phyloP scores from a whole-genome alignment of 2,329 filamentous ascomycete species.

The Colletotrichum sp. region DNA sequence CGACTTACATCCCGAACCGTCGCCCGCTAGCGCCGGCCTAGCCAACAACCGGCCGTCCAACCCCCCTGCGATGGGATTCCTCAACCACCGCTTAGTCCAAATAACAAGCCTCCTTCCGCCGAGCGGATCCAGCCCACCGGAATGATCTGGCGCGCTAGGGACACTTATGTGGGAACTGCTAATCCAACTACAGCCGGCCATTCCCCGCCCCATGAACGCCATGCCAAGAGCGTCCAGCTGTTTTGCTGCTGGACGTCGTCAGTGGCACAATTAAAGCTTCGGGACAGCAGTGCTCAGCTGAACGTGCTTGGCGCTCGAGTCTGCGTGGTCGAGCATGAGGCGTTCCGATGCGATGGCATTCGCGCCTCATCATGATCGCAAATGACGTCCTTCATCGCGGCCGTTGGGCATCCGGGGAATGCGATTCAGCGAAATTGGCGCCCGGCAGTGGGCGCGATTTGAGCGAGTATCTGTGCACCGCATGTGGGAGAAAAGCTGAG shows the following conservation, averaged over 20 bases:
- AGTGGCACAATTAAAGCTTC: conserved; percentile 3
- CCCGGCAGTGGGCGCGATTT: background rate
- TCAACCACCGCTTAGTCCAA: background rate
- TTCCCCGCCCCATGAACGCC: background rate
- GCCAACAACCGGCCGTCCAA: background rate
- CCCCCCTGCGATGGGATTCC: background rate
- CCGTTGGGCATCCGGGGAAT: background rate
- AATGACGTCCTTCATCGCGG: conserved; percentile 9
- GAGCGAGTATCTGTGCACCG: background rate
- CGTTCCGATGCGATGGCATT: background rate
- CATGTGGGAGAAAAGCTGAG: background rate
- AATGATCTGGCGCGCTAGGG: background rate
- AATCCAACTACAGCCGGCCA: background rate
- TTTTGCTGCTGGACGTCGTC: background rate
- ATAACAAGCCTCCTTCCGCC: background rate
- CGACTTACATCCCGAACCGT: background rate
- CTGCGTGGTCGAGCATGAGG: background rate
- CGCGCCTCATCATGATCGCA: background rate
- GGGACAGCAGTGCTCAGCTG: background rate
- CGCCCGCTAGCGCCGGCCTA: background rate
- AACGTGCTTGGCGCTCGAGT: background rate
- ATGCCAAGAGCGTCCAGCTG: conserved; percentile 2
- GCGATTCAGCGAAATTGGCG: background rate
- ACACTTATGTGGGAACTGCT: background rate
- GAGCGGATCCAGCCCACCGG: background rate